Conservation (phyloP, 2,329 filamentous ascomycete genomes). For the Aspergillus terreus region DNA sequence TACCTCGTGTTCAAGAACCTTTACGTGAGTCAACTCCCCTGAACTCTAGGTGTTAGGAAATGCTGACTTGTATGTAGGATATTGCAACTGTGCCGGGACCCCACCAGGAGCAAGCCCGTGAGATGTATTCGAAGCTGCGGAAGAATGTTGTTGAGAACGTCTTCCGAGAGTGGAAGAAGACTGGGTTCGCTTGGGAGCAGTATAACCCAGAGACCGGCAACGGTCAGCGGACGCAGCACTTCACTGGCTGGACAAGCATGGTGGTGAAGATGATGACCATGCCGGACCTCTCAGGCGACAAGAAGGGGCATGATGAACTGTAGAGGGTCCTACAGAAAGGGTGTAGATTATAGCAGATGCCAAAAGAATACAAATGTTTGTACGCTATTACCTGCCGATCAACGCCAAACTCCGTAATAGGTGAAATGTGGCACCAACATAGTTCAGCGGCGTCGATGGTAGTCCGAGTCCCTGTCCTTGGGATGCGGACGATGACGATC, state of each 20-base stretch:
- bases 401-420: conserved; percentile 14
- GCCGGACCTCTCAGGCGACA: conserved; percentile 59
- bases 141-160: conserved; percentile 86
- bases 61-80: conserved; percentile 46
- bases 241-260: conserved; percentile 98
- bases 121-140: conserved; percentile 72
- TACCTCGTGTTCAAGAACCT: conserved; percentile 80
- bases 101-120: conserved; percentile 63
- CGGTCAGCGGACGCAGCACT: conserved; percentile 95
- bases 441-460: conserved; percentile 23
- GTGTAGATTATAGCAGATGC: conserved; percentile 12
- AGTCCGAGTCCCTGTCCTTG: conserved; percentile 24
- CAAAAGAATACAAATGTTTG: conserved; percentile 5
- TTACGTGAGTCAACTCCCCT: conserved; percentile 54
- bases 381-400: conserved; percentile 9
- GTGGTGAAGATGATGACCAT: conserved; percentile 97
- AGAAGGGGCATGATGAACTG: conserved; percentile 47
- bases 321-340: conserved; percentile 22
- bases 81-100: conserved; percentile 64
- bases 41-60: not conserved
- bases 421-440: not conserved
- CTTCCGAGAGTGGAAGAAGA: conserved; percentile 81
- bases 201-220: conserved; percentile 90
- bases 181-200: conserved; percentile 97
- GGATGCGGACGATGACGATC: conserved; percentile 23